Percentiles rank a stretch among this genome's conserved stretches.
phyloP scores from a whole-genome alignment of 352 stramenopile species.

The Globisporangium recalcitrans region DNA sequence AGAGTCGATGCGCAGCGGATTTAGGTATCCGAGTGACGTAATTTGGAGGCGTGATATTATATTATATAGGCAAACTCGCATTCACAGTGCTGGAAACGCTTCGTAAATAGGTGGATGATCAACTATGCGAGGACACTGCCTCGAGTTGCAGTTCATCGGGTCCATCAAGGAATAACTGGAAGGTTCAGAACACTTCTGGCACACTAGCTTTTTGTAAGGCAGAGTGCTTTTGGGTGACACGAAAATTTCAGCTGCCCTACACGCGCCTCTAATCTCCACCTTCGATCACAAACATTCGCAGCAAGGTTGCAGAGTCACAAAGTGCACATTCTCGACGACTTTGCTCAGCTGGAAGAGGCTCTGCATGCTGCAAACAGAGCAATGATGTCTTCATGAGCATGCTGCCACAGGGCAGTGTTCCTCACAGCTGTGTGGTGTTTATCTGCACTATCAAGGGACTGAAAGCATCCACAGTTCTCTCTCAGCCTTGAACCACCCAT shows the following conservation, averaged over 20 bases:
- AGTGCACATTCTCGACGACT: neutral
- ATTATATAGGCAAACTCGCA: neutral
- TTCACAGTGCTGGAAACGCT: no score
- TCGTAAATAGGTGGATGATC: neutral
- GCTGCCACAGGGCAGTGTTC: no score
- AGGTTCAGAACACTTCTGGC: neutral
- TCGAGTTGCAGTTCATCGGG: neutral
- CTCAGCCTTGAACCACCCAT: no score
- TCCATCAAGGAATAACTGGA: neutral
- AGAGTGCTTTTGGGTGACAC: slow-evolving; percentile 2
- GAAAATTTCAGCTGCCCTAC: slow-evolving; percentile 7
- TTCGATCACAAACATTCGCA: neutral
- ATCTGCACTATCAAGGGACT: no score
- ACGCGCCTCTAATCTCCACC: slow-evolving; percentile 6
- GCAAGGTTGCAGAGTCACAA: no score
- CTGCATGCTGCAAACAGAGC: no score
- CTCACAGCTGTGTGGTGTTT: no score
- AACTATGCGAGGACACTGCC: neutral
- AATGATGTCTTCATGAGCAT: no score
- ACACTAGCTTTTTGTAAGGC: neutral
- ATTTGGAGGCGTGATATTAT: neutral
- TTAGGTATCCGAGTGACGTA: neutral
- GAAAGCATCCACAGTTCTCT: no score
- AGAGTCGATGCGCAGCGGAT: neutral
- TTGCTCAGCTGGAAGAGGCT: no score